A percentile compares a stretch with the other conserved stretches of the same genome.
Conservation (phyloP, 2,329 filamentous ascomycete genomes). For the Xenosphaeropsis pyriputrescens region DNA sequence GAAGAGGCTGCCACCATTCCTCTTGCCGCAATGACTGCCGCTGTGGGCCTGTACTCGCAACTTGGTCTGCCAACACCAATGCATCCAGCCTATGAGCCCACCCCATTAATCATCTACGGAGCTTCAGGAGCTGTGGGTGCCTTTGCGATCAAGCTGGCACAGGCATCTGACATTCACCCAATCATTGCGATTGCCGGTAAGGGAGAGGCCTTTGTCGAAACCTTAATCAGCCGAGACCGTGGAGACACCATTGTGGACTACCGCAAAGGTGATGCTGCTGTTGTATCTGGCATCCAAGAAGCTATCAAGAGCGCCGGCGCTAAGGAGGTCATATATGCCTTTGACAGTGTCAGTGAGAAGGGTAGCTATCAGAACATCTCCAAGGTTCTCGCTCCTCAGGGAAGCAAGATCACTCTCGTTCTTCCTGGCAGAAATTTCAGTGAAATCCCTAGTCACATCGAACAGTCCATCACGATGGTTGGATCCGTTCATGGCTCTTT, state of each 20-base stretch:
- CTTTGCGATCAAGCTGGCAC: slow-evolving; percentile 37
- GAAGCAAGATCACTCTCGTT: slow-evolving; percentile 22
- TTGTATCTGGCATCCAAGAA: slow-evolving; percentile 18
- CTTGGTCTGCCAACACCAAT: slow-evolving; percentile 24
- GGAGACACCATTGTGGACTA: slow-evolving; percentile 42
- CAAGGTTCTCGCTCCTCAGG: slow-evolving; percentile 11
- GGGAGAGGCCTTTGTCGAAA: slow-evolving; percentile 29
- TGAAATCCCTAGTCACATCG: slow-evolving; percentile 13
- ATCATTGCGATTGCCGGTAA: slow-evolving; percentile 41
- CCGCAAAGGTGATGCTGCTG: slow-evolving; percentile 28
- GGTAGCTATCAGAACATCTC: slow-evolving; percentile 13
- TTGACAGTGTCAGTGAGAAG: slow-evolving; percentile 14
- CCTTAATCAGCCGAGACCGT: slow-evolving; percentile 28
- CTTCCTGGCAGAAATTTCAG: slow-evolving; percentile 26
- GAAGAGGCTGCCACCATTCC: slow-evolving; percentile 24
- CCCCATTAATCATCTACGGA: slow-evolving; percentile 14
- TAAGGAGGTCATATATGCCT: slow-evolving; percentile 12
- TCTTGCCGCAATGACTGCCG: slow-evolving; percentile 27
- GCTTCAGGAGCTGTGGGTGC: slow-evolving; percentile 24
- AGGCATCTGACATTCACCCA: slow-evolving; percentile 35
- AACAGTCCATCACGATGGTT: slow-evolving; percentile 8
- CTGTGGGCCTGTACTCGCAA: slow-evolving; percentile 21
- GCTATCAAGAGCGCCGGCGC: slow-evolving; percentile 10
- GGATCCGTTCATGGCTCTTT: slow-evolving; percentile 8
- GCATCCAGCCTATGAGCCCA: slow-evolving; percentile 9